Percentiles rank a stretch among this genome's conserved stretches.
phyloP scores from a whole-genome alignment of 768 basidiomycete species.

The Suillus placidus region DNA sequence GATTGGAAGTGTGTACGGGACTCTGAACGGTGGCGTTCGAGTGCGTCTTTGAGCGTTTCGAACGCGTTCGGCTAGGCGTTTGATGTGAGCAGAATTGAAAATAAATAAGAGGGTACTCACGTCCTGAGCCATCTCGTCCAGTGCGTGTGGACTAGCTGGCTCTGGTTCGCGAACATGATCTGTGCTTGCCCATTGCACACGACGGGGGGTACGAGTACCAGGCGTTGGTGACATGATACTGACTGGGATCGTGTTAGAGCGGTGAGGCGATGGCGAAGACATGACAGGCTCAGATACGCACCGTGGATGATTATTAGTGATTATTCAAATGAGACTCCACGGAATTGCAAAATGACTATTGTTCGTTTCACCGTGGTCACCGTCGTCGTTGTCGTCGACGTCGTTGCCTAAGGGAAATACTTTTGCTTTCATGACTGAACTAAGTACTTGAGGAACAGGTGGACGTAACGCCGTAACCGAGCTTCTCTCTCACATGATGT shows the following conservation, averaged over 20 bases:
- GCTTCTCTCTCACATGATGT: not conserved
- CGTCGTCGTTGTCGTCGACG: not conserved
- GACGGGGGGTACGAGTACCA: constrained; percentile 50
- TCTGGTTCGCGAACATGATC: constrained; percentile 21
- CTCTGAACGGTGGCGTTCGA: constrained; percentile 50
- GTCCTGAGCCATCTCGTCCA: constrained; percentile 5
- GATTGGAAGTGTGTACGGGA: constrained; percentile 16
- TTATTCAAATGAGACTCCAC: not conserved
- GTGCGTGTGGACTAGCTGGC: constrained; percentile 24
- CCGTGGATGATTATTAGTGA: not conserved
- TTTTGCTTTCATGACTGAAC: not conserved
- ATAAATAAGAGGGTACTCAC: constrained; percentile 38
- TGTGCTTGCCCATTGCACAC: constrained; percentile 53
- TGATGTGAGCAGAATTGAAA: constrained; percentile 2
- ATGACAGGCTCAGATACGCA: not conserved
- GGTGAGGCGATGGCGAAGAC: constrained; percentile 5
- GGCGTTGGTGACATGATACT: constrained; percentile 23
- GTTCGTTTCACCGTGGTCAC: not conserved
- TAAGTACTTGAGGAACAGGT: not conserved
- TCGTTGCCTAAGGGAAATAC: not conserved
- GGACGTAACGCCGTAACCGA: not conserved
- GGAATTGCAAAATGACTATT: not conserved
- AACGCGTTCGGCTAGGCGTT: constrained; percentile 36
- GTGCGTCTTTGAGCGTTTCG: constrained; percentile 47
- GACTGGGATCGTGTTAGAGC: constrained; percentile 14